phyloP scores from a whole-genome alignment of 768 basidiomycete species.

The Auriscalpium vulgare region DNA sequence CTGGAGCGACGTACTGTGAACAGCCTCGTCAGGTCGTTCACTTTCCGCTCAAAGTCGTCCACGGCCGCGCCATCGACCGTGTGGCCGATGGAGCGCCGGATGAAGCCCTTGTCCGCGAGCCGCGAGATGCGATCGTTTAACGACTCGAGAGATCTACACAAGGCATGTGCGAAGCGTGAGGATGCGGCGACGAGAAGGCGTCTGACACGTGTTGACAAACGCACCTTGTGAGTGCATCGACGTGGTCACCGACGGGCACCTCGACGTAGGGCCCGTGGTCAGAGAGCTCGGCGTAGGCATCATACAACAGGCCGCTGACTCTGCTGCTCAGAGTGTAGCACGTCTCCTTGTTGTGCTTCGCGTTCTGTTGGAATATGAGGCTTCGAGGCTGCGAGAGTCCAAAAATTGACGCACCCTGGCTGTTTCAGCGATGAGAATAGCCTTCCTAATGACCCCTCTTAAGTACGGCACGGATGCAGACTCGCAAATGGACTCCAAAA shows the following conservation, averaged over 20 bases:
- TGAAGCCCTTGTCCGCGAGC: not conserved
- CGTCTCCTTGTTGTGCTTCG: conserved; percentile 12
- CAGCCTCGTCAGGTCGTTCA: not conserved
- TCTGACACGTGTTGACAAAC: not conserved
- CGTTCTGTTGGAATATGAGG: not conserved
- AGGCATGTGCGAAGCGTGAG: not conserved
- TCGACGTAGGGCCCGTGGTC: not conserved
- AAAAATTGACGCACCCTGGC: too few species aligned
- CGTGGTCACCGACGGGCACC: not conserved
- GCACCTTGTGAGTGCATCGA: not conserved
- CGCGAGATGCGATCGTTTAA: not conserved
- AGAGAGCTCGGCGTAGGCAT: conserved; percentile 4
- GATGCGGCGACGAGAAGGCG: not conserved
- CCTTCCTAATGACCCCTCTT: too few species aligned
- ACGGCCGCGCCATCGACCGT: not conserved
- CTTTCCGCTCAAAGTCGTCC: not conserved
- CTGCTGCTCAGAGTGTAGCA: conserved; percentile 8
- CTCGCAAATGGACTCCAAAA: too few species aligned
- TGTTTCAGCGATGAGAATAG: too few species aligned
- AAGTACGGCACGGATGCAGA: too few species aligned
- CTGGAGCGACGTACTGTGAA: not conserved
- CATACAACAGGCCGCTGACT: conserved; percentile 4
- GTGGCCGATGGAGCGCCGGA: not conserved
- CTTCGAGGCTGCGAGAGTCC: too few species aligned
- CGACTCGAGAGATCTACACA: not conserved